Conservation (phyloP, 1,284 basidiomycete species). For the Austropuccinia psidii region DNA sequence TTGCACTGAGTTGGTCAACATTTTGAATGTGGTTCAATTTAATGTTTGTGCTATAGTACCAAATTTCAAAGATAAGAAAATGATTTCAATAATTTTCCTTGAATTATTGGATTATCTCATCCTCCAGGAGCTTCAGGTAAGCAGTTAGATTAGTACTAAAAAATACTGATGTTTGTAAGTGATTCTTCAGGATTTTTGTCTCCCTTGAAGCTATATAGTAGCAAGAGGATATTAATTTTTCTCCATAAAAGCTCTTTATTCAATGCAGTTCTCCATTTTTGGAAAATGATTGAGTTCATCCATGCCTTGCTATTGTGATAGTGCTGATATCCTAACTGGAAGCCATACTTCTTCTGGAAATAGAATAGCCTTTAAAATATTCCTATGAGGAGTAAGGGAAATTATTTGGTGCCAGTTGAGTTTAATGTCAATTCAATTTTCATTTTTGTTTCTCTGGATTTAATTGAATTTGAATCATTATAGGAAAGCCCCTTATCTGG, state of each 20-base stretch:
- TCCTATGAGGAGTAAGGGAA: not conserved
- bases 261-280: not conserved
- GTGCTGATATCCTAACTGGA: not conserved
- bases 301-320: not conserved
- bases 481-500: constrained; percentile 15
- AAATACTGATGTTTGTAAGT: not conserved
- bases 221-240: not conserved
- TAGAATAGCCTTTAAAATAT: not conserved
- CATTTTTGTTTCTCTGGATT: not conserved
- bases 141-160: not conserved
- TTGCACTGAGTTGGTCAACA: too few species aligned
- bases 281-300: constrained; percentile 2
- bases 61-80: too few species aligned
- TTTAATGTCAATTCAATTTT: constrained; percentile 4
- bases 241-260: not conserved
- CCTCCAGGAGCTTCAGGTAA: not conserved
- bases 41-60: too few species aligned
- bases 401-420: not conserved
- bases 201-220: not conserved
- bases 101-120: not conserved
- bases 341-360: too few species aligned
- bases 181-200: not conserved
- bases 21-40: too few species aligned
- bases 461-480: not conserved
- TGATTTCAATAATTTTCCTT: not conserved